Evolutionary conservation across 1,284 basidiomycete genomes (phyloP), one percentile per base, ranked within the genome.

Genomic region (Microstroma glucosiphilum): DNA sequence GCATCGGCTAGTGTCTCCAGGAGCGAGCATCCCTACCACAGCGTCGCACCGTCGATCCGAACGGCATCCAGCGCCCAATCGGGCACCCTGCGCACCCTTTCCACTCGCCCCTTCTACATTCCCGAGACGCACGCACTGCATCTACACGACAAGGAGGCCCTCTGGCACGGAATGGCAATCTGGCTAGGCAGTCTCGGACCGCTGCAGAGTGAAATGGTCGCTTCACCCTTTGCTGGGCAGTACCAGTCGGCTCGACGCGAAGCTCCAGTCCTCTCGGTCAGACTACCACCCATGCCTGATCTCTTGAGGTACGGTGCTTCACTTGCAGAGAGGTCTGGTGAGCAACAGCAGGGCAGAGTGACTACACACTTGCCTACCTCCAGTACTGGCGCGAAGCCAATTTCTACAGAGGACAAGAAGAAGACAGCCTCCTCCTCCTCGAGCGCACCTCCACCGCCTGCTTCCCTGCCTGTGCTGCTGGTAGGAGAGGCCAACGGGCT

Each of bases 161-260:
- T 48, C 43, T 48, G 43, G 43, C 43, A n/a, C 17, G 43, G 43
- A 48, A 48, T 37, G 30, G 43, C 43, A 48, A 6, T 48, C 17
- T 17, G 17, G 17, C 43, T 48, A 3, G 15, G 15, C 43, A 48
- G 43, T 17, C 43, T n/a, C 43, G 21, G 43, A 9, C 21, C 21
- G 12, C 43, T 48, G 43, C 43, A 48, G 43, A 48, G 43, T 12
- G 21, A 21, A 17, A 21, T 48, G 17, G 43, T 17, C 17, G 15
- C 43, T 48, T 17, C 43, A 12, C 43, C 30, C 30, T 37, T 37
- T 37, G 30, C 9, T 3, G 30, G 30, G 30, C 30, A 37, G 30
- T 37, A 37, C 30, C 30, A 37, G 30, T 37, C 30, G 30, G 3
- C 43, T n/a, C 3, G 43, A 12, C 15, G 43, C 13, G 17, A 21